Base-by-base conservation (phyloP, 2,329 filamentous ascomycete species). In the Salinomyces thailandicus region DNA sequence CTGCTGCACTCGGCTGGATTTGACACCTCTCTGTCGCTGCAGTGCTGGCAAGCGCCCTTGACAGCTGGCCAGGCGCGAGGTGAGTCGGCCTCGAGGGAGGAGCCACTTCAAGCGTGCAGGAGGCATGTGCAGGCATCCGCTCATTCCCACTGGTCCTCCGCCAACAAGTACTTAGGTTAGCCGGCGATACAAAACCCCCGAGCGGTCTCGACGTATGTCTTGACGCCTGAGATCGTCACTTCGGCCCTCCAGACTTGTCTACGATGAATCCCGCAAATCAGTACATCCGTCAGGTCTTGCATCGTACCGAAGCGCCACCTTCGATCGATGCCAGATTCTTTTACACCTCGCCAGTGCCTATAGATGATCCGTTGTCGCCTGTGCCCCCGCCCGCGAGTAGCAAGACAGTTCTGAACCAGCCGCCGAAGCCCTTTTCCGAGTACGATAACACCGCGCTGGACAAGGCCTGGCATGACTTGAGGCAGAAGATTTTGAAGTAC, bases 241-340 rank as follows among this genome's bases (percentile, higher is more conserved):
- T 37, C 22, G n/a, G 9, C n/a, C 2, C 22, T 30, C 16, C 11
- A n/a, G 19, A 35, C 14, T 8, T 18, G 18, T 31, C 8, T 13
- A 37, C 3, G 29, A 42, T 40, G 36, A 38, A 30, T 18, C 36
- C 43, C 19, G 52, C 62, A 22, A 65, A 64, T 43, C 58, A 61
- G 42, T 67, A 66, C 49, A 62, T 65, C 32, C 59, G 64, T 33
- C 58, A 66, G 44, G 55, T 66, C 16, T 52, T 67, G 17, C 63
- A 67, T 44, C 48, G 55, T 18, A 41, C 47, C 33, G 53, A 58
- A 20, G 42, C 55, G 11, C 58, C 59, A 18, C 58, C 59, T 6
- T 48, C 58, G 1, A 44, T 59, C 15, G 37, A 48, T 15, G 56
- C 54, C 18, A 50, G 58, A 22, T 62, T 58, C 49, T 61, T 61